Evolutionary conservation across 163 green algal species (phyloP).

Genomic region (Volvox carteri): DNA sequence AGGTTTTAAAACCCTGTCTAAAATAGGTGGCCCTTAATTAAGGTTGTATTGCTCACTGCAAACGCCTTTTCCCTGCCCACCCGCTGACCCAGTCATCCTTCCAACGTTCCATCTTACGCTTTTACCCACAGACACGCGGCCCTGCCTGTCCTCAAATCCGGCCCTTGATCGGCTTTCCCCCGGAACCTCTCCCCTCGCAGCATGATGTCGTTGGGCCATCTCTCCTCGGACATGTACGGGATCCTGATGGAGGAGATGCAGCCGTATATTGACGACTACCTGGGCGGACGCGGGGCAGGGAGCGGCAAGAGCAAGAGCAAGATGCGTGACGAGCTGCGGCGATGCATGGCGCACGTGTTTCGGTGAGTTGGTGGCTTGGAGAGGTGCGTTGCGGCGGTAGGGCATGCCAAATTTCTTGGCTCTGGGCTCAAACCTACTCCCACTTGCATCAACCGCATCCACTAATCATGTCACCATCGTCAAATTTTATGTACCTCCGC

Average conservation of each 20-base stretch:
- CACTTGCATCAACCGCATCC: too few relatives aligned
- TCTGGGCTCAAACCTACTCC: too few relatives aligned
- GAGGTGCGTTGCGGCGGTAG: background rate
- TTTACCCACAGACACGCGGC: too few relatives aligned
- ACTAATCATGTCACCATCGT: too few relatives aligned
- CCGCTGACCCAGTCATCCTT: too few relatives aligned
- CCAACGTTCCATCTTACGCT: too few relatives aligned
- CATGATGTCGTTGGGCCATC: constrained; percentile 68
- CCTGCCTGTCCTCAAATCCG: background rate
- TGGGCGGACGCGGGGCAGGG: background rate
- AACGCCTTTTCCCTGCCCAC: too few relatives aligned
- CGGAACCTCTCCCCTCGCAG: background rate
- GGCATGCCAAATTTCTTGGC: too few relatives aligned
- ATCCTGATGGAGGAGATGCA: constrained; percentile 69
- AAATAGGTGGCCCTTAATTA: too few relatives aligned
- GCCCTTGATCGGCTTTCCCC: background rate
- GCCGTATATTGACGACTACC: constrained; percentile 64
- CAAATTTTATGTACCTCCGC: too few relatives aligned
- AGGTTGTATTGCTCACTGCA: too few relatives aligned
- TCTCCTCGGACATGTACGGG: constrained; percentile 61
- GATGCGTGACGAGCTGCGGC: constrained; percentile 52
- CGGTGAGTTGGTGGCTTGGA: constrained; percentile 35
- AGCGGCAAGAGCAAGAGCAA: constrained; percentile 37
- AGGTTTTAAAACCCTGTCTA: too few relatives aligned
- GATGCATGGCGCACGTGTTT: constrained; percentile 55